Base-by-base conservation (phyloP, 768 basidiomycete genomes). In the Cystofilobasidium capitatum region DNA sequence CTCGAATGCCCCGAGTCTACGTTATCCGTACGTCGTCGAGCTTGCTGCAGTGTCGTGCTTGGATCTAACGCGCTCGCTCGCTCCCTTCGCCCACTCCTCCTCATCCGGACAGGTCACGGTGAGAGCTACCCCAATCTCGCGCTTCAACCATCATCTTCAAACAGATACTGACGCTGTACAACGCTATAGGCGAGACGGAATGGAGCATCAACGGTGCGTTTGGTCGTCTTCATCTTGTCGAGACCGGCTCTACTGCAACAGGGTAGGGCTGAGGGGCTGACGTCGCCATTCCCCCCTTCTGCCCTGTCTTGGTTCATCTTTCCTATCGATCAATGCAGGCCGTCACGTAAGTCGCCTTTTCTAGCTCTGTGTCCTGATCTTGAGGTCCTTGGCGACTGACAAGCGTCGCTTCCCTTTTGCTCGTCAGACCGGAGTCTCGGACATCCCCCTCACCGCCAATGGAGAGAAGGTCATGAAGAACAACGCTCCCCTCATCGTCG, bases 381-480 rank as follows among this genome's bases (percentile, higher is more conserved):
- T n/a, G n/a, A n/a, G n/a, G n/a, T n/a, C n/a, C n/a, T 14, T 1
- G 8, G n/a, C n/a, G 24, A 35, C 44, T 17, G 5, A 40, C 59
- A 47, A 33, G 40, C 22, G 24, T n/a, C 17, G 10, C 39, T 2
- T 42, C 12, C 20, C 20, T 49, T 39, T 22, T 42, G 40, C 5
- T 47, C n/a, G n/a, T 17, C 58, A 69, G 68, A 69, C 68, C 26
- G 68, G 68, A 12, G 68, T 69, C 24, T 69, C 68, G 20, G 68
- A 69, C 40, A 69, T 69, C 40, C 62, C 62, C 17, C 68, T 69
- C 13, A 69, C 68, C n/a, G 58, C 57, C 26, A 64, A 64, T 35
- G 68, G 68, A 37, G 68, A 64, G 26, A 39, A 44, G 16, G 45
- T 59, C 29, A 69, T 69, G 68, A 31, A 8, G 29, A 33, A 69